Base-by-base conservation (phyloP, 768 basidiomycete genomes). In the Cystoderma amianthinum region DNA sequence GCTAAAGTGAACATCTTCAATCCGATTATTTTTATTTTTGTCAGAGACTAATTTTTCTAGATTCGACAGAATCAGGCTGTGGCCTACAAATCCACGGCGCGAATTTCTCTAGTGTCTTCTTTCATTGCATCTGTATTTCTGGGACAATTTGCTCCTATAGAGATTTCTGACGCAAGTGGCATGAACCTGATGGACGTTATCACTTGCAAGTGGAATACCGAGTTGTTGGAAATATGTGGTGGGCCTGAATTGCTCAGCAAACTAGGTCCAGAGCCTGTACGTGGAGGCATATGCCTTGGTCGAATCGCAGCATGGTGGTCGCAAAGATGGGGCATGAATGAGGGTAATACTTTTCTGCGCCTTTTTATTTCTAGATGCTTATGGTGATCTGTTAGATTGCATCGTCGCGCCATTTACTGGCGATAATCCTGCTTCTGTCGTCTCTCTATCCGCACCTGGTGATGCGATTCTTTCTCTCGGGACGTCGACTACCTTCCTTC, bases 181-280 rank as follows among this genome's bases (percentile, higher is more conserved):
- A 92, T 89, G 87, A 92, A 92, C 55, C 63, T 92, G 20, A 91
- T 87, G 83, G 68, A 87, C 46, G 76, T 91, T 39, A 60, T 81
- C 21, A 74, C 77, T 1, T 74, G 76, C 57, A 78, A 78, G 57
- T 93, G 89, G 89, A 75, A 86, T 45, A 72, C 80, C 43, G 51
- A 62, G 30, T 63, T 92, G 32, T 63, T 91, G 7, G 66, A 78
- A 16, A 71, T 77, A 2, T 84, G 80, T 47, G 87, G 85, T 23
- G 85, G 84, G 3, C 62, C 77, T 4, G 76, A 72, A 37, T 64
- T 92, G 34, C 75, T 76, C 12, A 48, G 57, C 2, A 94, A 90
- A 62, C 57, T 94, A 16, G 87, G 86, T 0, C 72, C 72, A 5
- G 85, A 91, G 47, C 86, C 87, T 34, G 80, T 82, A n/a, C 65